Evolutionary conservation across 2,329 filamentous ascomycete genomes (phyloP), one percentile per base, ranked within the genome.

Genomic region (Sarocladiaceae sp.): DNA sequence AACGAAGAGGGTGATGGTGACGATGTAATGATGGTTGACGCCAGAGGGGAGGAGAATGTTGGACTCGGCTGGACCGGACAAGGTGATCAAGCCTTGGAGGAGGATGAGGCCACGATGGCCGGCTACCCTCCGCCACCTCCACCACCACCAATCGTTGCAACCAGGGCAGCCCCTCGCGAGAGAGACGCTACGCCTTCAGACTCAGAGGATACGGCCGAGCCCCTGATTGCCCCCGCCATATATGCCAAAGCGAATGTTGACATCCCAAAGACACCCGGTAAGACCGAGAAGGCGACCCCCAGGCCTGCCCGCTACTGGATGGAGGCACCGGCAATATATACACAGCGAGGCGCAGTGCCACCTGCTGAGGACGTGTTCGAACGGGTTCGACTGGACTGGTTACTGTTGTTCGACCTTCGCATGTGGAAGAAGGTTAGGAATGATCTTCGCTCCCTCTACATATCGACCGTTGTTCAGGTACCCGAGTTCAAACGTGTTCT

Each of bases 391-490:
- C 72, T 98, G 5, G 93, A 98, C 63, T 95, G 88, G 79, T 76
- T 98, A 58, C 88, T 98, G 23, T 72, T 98, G 7, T 98, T 95
- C 60, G 93, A 98, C 61, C 68, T 98, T 43, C 76, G 93, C 33
- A 81, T 98, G 74, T 98, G 93, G 93, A 98, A 98, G 66, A 93
- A 89, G 60, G 79, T 94, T 24, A 82, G 93, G 46, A 89, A 91
- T 41, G 87, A 95, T 59, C 75, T 98, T 46, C 83, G 93, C 24
- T 86, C 95, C 50, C 77, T 98, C 1, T 97, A 96, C 64, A 95
- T 98, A 55, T 93, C 88, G 40, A 98, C 93, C 0, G 88, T 98
- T 4, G 90, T 98, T 39, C 88, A 88, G 5, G 88, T 98, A 45
- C 91, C 93, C 4, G 80, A 95, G 59, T 98, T 98, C 75, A 98